phyloP scores from a whole-genome alignment of 768 basidiomycete species.

The Punctularia strigosozonata region DNA sequence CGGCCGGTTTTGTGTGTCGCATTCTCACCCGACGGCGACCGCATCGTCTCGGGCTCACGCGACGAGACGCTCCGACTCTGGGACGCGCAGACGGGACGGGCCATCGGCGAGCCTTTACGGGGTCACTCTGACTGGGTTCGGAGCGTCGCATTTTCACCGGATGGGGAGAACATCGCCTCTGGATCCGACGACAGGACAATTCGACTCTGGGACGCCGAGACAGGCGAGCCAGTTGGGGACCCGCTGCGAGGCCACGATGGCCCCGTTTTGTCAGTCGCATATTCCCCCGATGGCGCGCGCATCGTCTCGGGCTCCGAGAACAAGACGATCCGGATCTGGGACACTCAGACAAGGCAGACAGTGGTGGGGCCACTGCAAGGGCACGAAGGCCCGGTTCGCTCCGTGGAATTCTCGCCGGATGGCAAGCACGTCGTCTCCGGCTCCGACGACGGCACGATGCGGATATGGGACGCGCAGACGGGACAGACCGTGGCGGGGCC shows the following conservation, averaged over 20 bases:
- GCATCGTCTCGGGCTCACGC: background rate
- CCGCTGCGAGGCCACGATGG: background rate
- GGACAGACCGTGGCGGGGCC: too few relatives aligned
- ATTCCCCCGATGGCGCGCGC: too few relatives aligned
- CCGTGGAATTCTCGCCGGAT: conserved; percentile 9
- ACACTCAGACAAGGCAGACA: too few relatives aligned
- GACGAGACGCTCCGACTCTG: conserved; percentile 12
- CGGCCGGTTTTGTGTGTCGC: too few relatives aligned
- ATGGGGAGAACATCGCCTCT: conserved; percentile 8
- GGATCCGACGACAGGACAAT: conserved; percentile 6
- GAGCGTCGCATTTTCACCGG: conserved; percentile 10
- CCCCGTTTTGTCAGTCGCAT: background rate
- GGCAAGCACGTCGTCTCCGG: conserved; percentile 7
- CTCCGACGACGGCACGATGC: conserved; percentile 3
- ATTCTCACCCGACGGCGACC: too few relatives aligned
- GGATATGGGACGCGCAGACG: conserved; percentile 10
- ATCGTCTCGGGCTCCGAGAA: too few relatives aligned
- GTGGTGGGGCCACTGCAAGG: background rate
- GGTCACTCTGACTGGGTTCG: conserved; percentile 6
- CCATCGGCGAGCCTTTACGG: background rate
- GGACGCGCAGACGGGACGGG: background rate
- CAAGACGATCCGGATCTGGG: too few relatives aligned
- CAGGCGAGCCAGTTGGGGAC: conserved; percentile 10
- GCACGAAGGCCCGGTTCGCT: conserved; percentile 1
- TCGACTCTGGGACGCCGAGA: conserved; percentile 10